Evolutionary conservation across 2,329 filamentous ascomycete species (phyloP).

Genomic region (Fusarium sp.): DNA sequence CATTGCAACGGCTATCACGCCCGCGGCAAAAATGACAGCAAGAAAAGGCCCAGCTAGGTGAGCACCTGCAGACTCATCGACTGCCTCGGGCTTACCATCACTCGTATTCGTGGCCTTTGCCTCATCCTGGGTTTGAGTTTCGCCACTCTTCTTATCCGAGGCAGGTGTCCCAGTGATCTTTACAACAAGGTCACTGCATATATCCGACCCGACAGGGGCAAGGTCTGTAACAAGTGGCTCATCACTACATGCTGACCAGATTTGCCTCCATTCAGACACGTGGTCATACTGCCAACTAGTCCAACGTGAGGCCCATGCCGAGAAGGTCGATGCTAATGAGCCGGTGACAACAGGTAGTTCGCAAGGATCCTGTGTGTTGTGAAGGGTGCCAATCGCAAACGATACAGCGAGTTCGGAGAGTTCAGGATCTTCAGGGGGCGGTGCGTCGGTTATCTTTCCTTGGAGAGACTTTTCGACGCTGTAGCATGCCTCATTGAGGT

Average conservation of each 20-base stretch:
- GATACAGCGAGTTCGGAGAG: background rate
- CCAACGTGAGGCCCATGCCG: slow-evolving; percentile 6
- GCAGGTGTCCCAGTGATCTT: slow-evolving; percentile 12
- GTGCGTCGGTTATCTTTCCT: background rate
- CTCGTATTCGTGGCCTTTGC: no score
- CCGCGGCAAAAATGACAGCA: background rate
- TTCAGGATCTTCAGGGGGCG: background rate
- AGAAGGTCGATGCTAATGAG: background rate
- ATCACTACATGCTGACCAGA: slow-evolving; percentile 15
- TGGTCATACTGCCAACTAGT: background rate
- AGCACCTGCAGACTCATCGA: background rate
- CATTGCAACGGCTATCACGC: background rate
- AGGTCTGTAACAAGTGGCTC: background rate
- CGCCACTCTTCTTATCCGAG: no score
- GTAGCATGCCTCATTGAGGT: background rate
- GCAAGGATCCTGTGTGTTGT: slow-evolving; percentile 2
- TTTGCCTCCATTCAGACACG: background rate
- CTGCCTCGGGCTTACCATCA: background rate
- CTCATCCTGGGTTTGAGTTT: background rate
- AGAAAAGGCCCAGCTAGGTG: background rate
- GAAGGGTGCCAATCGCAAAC: background rate
- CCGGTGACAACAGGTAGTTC: slow-evolving; percentile 7
- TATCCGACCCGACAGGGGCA: background rate
- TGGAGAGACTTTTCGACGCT: background rate
- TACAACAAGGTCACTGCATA: slow-evolving; percentile 17